Base-by-base conservation (phyloP, 2,329 filamentous ascomycete genomes). In the Verticillium albo-atrum region DNA sequence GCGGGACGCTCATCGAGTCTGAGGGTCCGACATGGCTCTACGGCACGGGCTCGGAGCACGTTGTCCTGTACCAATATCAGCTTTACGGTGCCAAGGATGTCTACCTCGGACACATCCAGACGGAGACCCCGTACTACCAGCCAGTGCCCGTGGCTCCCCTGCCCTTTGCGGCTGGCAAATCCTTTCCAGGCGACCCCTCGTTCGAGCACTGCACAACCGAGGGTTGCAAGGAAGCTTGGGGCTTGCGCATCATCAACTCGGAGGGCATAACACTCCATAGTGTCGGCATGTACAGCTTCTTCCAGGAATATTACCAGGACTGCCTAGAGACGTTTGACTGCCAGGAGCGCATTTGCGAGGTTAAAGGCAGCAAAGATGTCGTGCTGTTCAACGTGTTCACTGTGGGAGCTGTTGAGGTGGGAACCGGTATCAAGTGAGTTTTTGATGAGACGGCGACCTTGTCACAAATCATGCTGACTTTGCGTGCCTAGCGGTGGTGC, bases 91-190 rank as follows among this genome's bases (percentile, higher is more conserved):
- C 80, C 3, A 74, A 77, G 67, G 75, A 81, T 65, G 68, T 82
- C 66, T 82, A 76, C 68, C 74, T 78, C 62, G 79, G 78, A 20
- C 72, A 79, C 60, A 79, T 83, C 54, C 81, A 85, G 64, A 80
- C 82, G 59, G 82, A 85, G 65, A 82, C 82, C 2, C 80, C 82
- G 2, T 86, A 86, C 71, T 84, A 76, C 71, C 82, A 85, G 69
- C 76, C 79, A 58, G 79, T 77, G 63, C 82, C 82, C 17, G 53
- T 50, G 5, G 42, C 47, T 3, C 54, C 42, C 20, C 15, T 3
- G 53, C 58, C 6, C 15, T 47, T 23, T 32, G 14, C 30, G 2
- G 6, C 14, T 5, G 30, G 54, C 35, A 34, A 51, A 9, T n/a
- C n/a, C n/a, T 63, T 60, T 17, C 60, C 58, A 7, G 50, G 54